Evolutionary conservation across 139 green algal species (phyloP).

Genomic region (Desmodesmus armatus): DNA sequence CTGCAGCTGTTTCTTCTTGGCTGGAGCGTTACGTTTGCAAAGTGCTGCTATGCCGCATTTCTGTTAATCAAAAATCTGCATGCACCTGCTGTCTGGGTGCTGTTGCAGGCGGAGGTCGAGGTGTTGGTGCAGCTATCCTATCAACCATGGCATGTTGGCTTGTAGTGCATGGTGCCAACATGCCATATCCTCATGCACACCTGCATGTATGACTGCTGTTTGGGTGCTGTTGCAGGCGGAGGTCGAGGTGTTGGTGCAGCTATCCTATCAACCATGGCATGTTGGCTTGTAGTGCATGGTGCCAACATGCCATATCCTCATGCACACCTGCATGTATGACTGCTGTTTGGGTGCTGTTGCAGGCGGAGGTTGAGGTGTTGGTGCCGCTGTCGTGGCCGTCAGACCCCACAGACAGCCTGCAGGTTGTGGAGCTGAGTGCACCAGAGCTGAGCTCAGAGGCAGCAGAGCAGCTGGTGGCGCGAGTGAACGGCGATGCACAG

Average conservation of each 20-base stretch:
- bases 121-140: no score
- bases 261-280: no score
- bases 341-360: no score
- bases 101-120: no score
- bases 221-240: no score
- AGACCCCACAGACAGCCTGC: neutral
- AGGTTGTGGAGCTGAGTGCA: neutral
- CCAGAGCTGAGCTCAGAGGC: neutral
- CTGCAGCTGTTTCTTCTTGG: no score
- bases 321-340: neutral
- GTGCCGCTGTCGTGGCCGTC: constrained; percentile 16
- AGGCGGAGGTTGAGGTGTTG: constrained; percentile 40
- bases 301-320: neutral
- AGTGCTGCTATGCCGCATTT: neutral
- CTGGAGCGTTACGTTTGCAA: no score
- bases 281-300: no score
- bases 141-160: no score
- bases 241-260: no score
- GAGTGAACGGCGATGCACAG: neutral
- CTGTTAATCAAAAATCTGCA: neutral
- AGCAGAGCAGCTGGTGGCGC: constrained; percentile 1
- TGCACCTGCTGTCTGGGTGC: no score
- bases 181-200: neutral
- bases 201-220: neutral
- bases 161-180: no score